phyloP scores from a whole-genome alignment of 2,329 filamentous ascomycete species.

The Trichoderma sp. region DNA sequence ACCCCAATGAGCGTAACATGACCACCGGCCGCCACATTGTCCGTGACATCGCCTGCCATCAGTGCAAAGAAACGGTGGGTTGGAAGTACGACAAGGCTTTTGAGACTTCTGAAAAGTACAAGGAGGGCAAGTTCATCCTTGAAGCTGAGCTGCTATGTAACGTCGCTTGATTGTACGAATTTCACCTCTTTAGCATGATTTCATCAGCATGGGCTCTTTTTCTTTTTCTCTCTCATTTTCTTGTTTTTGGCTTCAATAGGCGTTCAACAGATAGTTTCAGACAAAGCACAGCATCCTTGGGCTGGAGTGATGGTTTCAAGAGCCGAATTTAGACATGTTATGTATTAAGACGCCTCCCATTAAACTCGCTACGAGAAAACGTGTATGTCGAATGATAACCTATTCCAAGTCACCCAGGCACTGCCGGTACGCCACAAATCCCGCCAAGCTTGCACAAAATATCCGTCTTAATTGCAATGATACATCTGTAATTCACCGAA shows the following conservation, averaged over 20 bases:
- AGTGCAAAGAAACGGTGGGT: slow-evolving; percentile 90
- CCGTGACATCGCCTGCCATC: slow-evolving; percentile 85
- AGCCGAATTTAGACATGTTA: background rate
- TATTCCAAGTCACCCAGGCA: background rate
- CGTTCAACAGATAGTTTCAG: background rate
- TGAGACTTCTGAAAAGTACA: slow-evolving; percentile 92
- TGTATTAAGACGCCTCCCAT: background rate
- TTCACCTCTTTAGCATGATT: background rate
- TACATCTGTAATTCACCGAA: background rate
- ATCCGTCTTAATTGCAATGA: background rate
- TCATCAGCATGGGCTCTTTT: background rate
- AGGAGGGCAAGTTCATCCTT: slow-evolving; percentile 97
- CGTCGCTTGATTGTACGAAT: slow-evolving; percentile 54
- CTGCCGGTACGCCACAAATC: background rate
- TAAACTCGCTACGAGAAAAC: background rate
- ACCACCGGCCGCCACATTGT: slow-evolving; percentile 95
- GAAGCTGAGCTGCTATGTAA: slow-evolving; percentile 87
- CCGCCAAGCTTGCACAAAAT: background rate
- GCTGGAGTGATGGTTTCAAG: background rate
- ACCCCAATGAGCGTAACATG: slow-evolving; percentile 95
- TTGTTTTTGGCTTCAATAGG: background rate
- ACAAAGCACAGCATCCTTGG: background rate
- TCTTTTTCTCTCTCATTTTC: background rate
- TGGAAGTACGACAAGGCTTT: slow-evolving; percentile 99
- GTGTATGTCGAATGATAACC: background rate